Evolutionary conservation across 495 filamentous ascomycete genomes (phyloP).

Genomic region (Collariella sp.): DNA sequence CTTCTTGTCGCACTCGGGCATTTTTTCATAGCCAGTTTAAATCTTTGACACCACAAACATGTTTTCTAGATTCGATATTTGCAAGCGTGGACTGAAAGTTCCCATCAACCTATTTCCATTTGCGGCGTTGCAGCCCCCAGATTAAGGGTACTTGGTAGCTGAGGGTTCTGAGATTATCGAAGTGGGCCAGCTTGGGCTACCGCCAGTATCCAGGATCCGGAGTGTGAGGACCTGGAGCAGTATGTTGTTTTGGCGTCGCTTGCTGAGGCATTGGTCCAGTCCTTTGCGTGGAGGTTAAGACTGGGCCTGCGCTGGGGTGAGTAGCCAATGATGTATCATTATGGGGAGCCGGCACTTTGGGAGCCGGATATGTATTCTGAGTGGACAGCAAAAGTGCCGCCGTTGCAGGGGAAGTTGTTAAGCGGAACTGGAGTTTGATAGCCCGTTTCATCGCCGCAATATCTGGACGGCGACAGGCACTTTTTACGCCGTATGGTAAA

Average conservation of each 20-base stretch:
- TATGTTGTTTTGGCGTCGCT: slow-evolving; percentile 1
- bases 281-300: not conserved
- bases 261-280: not conserved
- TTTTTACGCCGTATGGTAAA: too few species aligned
- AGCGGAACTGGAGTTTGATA: not conserved
- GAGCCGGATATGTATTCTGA: not conserved
- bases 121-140: too few species aligned
- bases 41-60: too few species aligned
- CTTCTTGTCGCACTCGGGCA: too few species aligned
- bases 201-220: not conserved
- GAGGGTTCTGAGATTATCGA: too few species aligned
- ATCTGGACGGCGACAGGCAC: slow-evolving; percentile 1
- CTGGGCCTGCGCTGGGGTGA: not conserved
- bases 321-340: not conserved
- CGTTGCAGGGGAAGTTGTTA: not conserved
- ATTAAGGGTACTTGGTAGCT: too few species aligned
- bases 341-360: not conserved
- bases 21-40: too few species aligned
- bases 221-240: slow-evolving; percentile 1
- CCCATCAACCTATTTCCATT: too few species aligned
- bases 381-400: not conserved
- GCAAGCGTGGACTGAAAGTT: too few species aligned
- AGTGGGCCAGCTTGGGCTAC: too few species aligned
- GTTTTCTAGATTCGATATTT: too few species aligned
- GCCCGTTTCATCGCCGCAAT: slow-evolving; percentile 1